These are phyloP conservation scores for Pythium aristosporum DNA, from an alignment of 352 stramenopile species.

Conservation along the genomic window DNA sequence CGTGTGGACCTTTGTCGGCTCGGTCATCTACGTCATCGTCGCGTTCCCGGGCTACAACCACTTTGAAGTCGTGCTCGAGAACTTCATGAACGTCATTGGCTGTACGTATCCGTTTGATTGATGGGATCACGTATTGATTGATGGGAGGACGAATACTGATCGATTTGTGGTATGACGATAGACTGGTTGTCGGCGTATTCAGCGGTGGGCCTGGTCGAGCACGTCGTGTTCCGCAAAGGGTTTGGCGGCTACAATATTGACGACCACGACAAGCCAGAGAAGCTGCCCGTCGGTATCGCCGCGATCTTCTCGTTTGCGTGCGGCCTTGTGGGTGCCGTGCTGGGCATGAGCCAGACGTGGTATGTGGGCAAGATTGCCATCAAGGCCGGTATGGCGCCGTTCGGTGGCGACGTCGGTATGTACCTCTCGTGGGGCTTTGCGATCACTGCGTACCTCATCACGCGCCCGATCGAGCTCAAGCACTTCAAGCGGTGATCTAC, in stretches of 20 bases:
- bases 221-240: constrained; percentile 47
- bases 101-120: constrained; percentile 14
- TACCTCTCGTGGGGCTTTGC: constrained; percentile 39
- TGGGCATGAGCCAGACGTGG: constrained; percentile 56
- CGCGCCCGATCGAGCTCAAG: constrained; percentile 41
- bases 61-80: constrained; percentile 43
- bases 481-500: constrained; percentile 35
- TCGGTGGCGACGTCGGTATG: constrained; percentile 39
- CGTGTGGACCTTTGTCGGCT: constrained; percentile 39
- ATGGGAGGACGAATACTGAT: too few species aligned
- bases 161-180: not conserved
- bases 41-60: constrained; percentile 40
- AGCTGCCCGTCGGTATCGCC: constrained; percentile 39
- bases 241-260: constrained; percentile 44
- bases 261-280: constrained; percentile 41
- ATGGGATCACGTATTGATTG: too few species aligned
- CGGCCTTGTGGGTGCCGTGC: constrained; percentile 32
- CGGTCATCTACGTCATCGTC: constrained; percentile 38
- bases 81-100: constrained; percentile 58
- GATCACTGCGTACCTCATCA: constrained; percentile 37
- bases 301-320: constrained; percentile 44
- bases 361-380: constrained; percentile 41
- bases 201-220: constrained; percentile 34
- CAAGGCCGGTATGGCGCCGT: constrained; percentile 29
- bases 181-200: constrained; percentile 47